phyloP scores from a whole-genome alignment of 78 protist genomes.

The Polysphondylium violaceum region DNA sequence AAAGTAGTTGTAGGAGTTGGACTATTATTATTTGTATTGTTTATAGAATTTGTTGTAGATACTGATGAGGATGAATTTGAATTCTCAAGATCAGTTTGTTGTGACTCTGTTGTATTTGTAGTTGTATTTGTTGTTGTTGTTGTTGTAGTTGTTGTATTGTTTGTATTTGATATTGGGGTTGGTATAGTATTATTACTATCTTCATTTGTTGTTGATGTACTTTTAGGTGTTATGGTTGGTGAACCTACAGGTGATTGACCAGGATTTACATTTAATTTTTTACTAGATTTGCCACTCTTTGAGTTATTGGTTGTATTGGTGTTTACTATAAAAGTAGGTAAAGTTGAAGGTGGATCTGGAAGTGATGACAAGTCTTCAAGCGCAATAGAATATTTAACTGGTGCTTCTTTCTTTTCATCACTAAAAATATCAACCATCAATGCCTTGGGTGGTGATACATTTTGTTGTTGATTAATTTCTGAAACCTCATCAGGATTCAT shows the following conservation, averaged over 20 bases:
- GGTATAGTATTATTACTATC: not conserved
- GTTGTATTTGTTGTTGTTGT: not conserved
- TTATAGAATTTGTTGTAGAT: not conserved
- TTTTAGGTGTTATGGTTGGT: not conserved
- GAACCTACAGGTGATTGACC: constrained; percentile 19
- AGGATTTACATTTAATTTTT: not conserved
- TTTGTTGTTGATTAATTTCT: not conserved
- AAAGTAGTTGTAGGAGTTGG: not conserved
- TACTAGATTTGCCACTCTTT: not conserved
- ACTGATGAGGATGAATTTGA: constrained; percentile 6
- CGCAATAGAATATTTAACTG: not conserved
- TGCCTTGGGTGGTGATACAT: not conserved
- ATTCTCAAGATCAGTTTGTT: no score
- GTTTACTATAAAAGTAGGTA: constrained; percentile 20
- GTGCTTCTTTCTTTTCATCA: constrained; percentile 7
- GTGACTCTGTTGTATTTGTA: not conserved
- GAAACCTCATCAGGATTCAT: not conserved
- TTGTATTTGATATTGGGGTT: no score
- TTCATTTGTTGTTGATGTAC: not conserved
- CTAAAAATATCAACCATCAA: constrained; percentile 14
- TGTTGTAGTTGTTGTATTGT: not conserved
- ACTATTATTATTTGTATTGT: not conserved
- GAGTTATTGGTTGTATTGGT: no score
- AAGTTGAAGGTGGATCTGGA: constrained; percentile 53
- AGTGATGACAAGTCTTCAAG: constrained; percentile 42